Base-by-base conservation (phyloP, 2,329 filamentous ascomycete genomes). In the Fusarium sp. region DNA sequence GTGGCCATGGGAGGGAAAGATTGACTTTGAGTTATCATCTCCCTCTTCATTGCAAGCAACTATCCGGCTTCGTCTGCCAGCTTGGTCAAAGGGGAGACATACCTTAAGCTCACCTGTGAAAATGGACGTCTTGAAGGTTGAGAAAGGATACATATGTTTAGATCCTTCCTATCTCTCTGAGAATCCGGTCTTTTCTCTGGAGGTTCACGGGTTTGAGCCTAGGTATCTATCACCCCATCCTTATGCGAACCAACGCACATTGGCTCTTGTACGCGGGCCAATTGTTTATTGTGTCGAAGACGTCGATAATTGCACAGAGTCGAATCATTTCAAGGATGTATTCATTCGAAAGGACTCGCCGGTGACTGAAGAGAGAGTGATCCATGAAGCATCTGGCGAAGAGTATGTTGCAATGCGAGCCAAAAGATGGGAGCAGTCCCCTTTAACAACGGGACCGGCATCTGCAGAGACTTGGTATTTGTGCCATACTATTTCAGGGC, bases 261-360 rank as follows among this genome's bases (percentile, higher is more conserved):
- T 88, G 39, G 80, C 84, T 4, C 75, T 90, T 11, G 85, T 83
- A 8, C 81, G 86, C 12, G 88, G 88, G 0, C 87, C 87, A 0
- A 75, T 90, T 21, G 78, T 89, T 12, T 90, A 89, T 76, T 90
- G 86, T 64, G 81, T 86, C 8, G 87, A 90, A 72, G 87, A 89
- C 63, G 71, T 81, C 9, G 87, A 90, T 69, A 88, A 89, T 58
- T 35, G 77, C 1, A 88, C 85, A 85, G 86, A 85, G 50, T 70
- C 78, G 3, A 82, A 88, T 68, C 86, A 89, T 73, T 88, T 88
- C 79, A 86, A 83, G 69, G 71, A 80, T 57, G 66, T 80, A 8
- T 43, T 59, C 13, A 23, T 64, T 13, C 49, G 42, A 15, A 26
- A 26, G 12, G 21, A 26, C 20, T 44, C 38, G 11, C n/a, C 38